Evolutionary conservation across 164 flowering plant species (phyloP), one percentile per base, ranked within the genome.

Genomic region (Umbellularia californica): DNA sequence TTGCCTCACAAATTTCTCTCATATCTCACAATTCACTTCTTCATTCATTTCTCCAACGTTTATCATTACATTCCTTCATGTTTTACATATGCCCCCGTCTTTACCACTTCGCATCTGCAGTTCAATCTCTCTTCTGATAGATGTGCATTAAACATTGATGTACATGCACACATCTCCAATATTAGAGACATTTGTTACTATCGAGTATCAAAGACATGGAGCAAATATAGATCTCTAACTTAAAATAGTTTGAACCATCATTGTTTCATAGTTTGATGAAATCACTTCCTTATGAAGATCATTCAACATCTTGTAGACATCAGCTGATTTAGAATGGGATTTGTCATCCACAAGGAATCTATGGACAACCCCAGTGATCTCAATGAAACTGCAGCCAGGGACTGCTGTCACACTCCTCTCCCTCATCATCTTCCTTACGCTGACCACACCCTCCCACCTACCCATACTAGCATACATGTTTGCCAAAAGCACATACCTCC

Each of bases 401-500:
- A 72, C 47, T 9, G 60, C 52, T 35, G 35, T 13, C 17, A 76
- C 79, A n/a, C 70, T 27, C 62, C 74, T 71, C 70, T 72, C 58
- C 68, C 71, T 76, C 79, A 76, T 76, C 71, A 52, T 76, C 70
- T 35, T 76, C 70, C 79, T 71, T 41, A 66, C 50, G 12, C 60
- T 55, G 65, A 65, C 17, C 65, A 76, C 74, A n/a, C 70, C 79
- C 24, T 72, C 66, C 79, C 79, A 76, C 23, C 66, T 65, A 19
- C 79, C 79, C 71, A 65, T 35, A 22, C 50, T 25, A 28, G 75
- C 79, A 71, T 76, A 76, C 41, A 71, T 55, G 50, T 76, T 71
- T 22, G 75, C 79, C 23, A 76, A 23, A 50, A 71, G 75, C 27
- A 76, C 71, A 72, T 76, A 76, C 66, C 79, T 65, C 23, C 79